Base-by-base conservation (phyloP, 2,329 filamentous ascomycete species). In the Dothideomycetes sp. region DNA sequence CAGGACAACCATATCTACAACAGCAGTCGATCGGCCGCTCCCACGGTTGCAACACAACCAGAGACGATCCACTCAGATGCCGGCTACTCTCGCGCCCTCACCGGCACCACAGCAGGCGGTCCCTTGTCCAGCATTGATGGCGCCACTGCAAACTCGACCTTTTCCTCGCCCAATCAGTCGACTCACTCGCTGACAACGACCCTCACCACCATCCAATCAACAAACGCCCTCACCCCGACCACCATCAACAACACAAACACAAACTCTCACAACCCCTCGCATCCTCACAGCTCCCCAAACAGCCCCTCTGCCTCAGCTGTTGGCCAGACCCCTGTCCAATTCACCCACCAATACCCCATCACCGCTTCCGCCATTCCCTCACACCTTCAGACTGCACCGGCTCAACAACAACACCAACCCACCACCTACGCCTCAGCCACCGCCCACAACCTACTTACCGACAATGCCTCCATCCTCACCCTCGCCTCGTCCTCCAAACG, bases 401-500 rank as follows among this genome's bases (percentile, higher is more conserved):
- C 22, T 27, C 75, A 76, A 15, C 55, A 59, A 54, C 53, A 52
- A 55, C 64, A 37, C 72, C 79, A 49, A 12, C 81, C 81, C 2
- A 74, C 77, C 4, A 88, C 82, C 0, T 89, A 89, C 58, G 74
- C 70, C 37, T 75, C 73, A n/a, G 83, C 83, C 2, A 89, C 82
- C 0, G 84, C 84, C 38, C 87, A 88, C 60, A 85, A 84, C 51
- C 70, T 89, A 4, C 66, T 89, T 24, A 86, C 82, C 1, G 85
- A 93, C 58, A 85, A 93, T 55, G 85, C 85, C 16, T 89, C 84
- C 18, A 88, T 93, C 49, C 64, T 93, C 44, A 93, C 85, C 0
- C 69, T 93, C 11, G 85, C 85, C 2, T 89, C 84, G 3, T 88
- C 83, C 0, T 85, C 81, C 47, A 86, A 89, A 62, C 76, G 81